phyloP scores from a whole-genome alignment of 2,329 filamentous ascomycete species.

The Rugonectria rugulosa region DNA sequence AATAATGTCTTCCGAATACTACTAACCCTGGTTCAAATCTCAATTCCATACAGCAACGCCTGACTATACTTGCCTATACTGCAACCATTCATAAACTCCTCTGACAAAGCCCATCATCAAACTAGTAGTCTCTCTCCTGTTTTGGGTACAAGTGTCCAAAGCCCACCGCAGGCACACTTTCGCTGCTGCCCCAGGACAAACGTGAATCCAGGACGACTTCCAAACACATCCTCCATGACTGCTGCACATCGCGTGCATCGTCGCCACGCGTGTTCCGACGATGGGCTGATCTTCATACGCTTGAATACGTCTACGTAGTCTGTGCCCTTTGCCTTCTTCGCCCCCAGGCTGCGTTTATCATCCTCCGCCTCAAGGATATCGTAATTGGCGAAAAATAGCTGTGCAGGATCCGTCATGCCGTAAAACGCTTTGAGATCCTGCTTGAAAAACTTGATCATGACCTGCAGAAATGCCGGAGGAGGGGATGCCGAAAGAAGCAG shows the following conservation, averaged over 20 bases:
- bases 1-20: too few species aligned
- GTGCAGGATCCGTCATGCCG: slow-evolving; percentile 67
- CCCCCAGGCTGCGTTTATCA: slow-evolving; percentile 57
- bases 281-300: slow-evolving; percentile 57
- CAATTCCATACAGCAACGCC: too few species aligned
- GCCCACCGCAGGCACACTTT: slow-evolving; percentile 62
- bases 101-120: slow-evolving; percentile 8
- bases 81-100: background rate
- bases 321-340: slow-evolving; percentile 45
- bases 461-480: slow-evolving; percentile 56
- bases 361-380: slow-evolving; percentile 72
- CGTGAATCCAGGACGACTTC: slow-evolving; percentile 56
- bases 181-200: slow-evolving; percentile 64
- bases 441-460: slow-evolving; percentile 72
- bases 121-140: slow-evolving; percentile 38
- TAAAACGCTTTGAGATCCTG: slow-evolving; percentile 66
- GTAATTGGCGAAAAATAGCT: slow-evolving; percentile 77
- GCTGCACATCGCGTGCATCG: slow-evolving; percentile 65
- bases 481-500: slow-evolving; percentile 60
- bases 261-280: slow-evolving; percentile 43
- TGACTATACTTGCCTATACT: background rate
- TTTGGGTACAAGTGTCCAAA: slow-evolving; percentile 56
- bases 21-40: too few species aligned
- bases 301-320: slow-evolving; percentile 64
- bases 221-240: slow-evolving; percentile 68